Evolutionary conservation across 2,329 filamentous ascomycete species (phyloP).

Genomic region (Beauveria caledonica): DNA sequence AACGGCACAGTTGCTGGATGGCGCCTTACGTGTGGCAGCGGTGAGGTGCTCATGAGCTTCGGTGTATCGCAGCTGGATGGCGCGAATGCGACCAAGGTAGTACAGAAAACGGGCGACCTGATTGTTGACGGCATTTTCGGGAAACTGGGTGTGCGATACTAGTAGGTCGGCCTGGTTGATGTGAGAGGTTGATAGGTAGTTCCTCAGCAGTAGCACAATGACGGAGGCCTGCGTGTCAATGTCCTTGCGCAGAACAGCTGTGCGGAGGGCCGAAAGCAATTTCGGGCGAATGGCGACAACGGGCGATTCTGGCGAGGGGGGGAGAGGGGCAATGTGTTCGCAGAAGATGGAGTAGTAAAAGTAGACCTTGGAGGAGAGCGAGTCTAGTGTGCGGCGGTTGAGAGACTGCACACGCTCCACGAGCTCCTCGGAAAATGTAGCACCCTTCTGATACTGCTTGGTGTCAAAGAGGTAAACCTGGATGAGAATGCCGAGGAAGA

Average conservation of each 20-base stretch:
- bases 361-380: constrained; percentile 89
- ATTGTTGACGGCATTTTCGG: constrained; percentile 89
- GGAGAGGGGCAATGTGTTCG: constrained; percentile 79
- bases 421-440: constrained; percentile 75
- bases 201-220: constrained; percentile 88
- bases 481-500: constrained; percentile 77
- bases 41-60: constrained; percentile 92
- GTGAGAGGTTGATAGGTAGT: constrained; percentile 92
- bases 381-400: constrained; percentile 91
- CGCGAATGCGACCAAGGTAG: constrained; percentile 92
- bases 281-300: constrained; percentile 80
- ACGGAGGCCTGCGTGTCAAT: constrained; percentile 95
- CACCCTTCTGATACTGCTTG: constrained; percentile 71
- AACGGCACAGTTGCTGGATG: constrained; percentile 77
- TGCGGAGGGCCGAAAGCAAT: constrained; percentile 80
- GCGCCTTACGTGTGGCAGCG: constrained; percentile 89
- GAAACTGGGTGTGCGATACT: constrained; percentile 92
- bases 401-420: constrained; percentile 78
- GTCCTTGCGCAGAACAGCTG: constrained; percentile 93
- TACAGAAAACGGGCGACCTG: constrained; percentile 96
- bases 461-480: constrained; percentile 86
- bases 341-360: constrained; percentile 97
- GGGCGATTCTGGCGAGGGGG: constrained; percentile 81
- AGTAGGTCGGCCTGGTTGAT: constrained; percentile 94
- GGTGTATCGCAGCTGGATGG: constrained; percentile 93